Percentiles rank a stretch among this genome's conserved stretches.
phyloP scores from a whole-genome alignment of 2,329 filamentous ascomycete species.

The Curvularia sp. region DNA sequence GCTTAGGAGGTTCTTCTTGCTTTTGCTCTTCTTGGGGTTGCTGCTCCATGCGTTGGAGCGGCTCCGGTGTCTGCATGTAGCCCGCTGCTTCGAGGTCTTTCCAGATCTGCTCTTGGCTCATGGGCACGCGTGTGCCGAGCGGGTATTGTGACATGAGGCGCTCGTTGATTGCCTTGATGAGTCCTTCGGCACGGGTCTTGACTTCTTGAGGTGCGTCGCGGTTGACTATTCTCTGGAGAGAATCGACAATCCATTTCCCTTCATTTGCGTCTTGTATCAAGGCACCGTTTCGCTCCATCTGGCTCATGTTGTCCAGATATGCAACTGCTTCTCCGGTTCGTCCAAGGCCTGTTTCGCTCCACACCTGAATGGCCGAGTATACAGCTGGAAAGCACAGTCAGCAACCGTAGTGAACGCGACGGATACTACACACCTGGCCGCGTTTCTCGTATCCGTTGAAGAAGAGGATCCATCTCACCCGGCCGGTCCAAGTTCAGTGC shows the following conservation, averaged over 20 bases:
- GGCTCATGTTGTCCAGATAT: constrained; percentile 38
- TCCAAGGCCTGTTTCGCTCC: constrained; percentile 44
- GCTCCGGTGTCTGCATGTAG: constrained; percentile 33
- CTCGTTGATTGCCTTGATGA: constrained; percentile 46
- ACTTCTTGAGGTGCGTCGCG: constrained; percentile 37
- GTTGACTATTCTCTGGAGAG: constrained; percentile 39
- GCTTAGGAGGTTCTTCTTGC: constrained; percentile 32
- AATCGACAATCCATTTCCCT: constrained; percentile 44
- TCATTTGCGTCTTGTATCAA: constrained; percentile 43
- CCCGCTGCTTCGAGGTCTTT: constrained; percentile 42
- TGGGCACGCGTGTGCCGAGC: constrained; percentile 29
- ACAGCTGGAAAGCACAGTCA: constrained; percentile 35
- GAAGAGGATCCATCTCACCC: constrained; percentile 42
- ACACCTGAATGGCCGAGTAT: constrained; percentile 45
- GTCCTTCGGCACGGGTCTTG: constrained; percentile 32
- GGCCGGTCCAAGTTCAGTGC: constrained; percentile 30
- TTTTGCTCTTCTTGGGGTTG: constrained; percentile 41
- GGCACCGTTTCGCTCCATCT: constrained; percentile 34
- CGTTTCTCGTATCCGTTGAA: constrained; percentile 44
- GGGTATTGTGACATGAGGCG: constrained; percentile 49
- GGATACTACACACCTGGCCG: constrained; percentile 44
- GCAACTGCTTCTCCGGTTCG: constrained; percentile 34
- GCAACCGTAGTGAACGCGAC: constrained; percentile 17
- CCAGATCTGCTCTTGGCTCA: constrained; percentile 38
- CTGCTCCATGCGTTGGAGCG: constrained; percentile 25